These are phyloP conservation scores for Ogataea allantospora DNA, from an alignment of 805 yeast species.

Conservation along the genomic window DNA sequence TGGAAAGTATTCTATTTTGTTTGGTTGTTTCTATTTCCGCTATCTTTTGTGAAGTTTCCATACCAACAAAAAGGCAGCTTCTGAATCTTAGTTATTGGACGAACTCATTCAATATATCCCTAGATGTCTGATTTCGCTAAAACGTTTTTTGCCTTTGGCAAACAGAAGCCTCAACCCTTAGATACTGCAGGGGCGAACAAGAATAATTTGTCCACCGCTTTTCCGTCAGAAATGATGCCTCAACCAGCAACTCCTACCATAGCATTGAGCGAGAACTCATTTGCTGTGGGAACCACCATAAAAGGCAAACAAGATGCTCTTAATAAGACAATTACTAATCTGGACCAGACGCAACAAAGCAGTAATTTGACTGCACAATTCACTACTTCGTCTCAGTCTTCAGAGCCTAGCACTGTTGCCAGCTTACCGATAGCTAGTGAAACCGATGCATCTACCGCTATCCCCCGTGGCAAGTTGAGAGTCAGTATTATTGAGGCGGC, in stretches of 20 bases:
- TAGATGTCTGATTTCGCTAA: constrained; percentile 42
- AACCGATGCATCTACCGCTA: constrained; percentile 28
- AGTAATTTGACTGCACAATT: constrained; percentile 25
- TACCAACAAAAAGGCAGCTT: not conserved
- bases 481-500: constrained; percentile 81
- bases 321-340: constrained; percentile 35
- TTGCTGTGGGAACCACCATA: constrained; percentile 69
- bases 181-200: constrained; percentile 9
- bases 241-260: constrained; percentile 64
- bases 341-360: constrained; percentile 26
- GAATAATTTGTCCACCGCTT: constrained; percentile 18
- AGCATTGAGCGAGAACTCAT: constrained; percentile 58
- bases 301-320: constrained; percentile 35
- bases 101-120: not conserved
- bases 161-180: constrained; percentile 16
- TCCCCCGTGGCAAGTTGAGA: constrained; percentile 79
- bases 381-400: constrained; percentile 16
- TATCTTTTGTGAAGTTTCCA: not conserved
- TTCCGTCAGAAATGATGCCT: constrained; percentile 39
- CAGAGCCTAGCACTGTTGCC: constrained; percentile 10
- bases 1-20: constrained; percentile 7
- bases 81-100: not conserved
- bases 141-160: constrained; percentile 37
- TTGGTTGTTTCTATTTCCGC: constrained; percentile 5
- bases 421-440: constrained; percentile 20